Conservation (phyloP, 148 eudicot genomes). For the Talinum fruticosum region DNA sequence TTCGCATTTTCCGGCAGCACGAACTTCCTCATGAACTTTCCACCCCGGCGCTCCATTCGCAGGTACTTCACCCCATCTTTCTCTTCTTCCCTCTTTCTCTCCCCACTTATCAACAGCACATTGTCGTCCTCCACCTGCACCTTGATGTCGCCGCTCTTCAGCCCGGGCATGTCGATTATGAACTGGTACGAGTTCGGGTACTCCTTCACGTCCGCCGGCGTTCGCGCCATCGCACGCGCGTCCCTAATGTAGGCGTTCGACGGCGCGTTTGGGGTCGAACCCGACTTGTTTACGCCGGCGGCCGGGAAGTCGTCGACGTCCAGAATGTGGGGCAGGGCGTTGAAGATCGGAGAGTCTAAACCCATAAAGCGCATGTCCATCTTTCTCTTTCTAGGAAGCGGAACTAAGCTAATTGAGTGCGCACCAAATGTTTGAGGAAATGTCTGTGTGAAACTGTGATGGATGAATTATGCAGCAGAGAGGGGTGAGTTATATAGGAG, state of each 20-base stretch:
- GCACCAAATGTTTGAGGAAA: not conserved
- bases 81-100: conserved; percentile 50
- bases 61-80: conserved; percentile 52
- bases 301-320: conserved; percentile 31
- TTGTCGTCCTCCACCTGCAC: conserved; percentile 67
- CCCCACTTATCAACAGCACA: conserved; percentile 56
- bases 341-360: conserved; percentile 43
- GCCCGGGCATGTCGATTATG: conserved; percentile 75
- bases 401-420: not conserved
- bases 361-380: conserved; percentile 60
- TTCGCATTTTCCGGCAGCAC: conserved; percentile 65
- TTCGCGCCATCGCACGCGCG: conserved; percentile 61
- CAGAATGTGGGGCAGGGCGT: conserved; percentile 45
- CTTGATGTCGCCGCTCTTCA: conserved; percentile 46
- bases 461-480: not conserved
- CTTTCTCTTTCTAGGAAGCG: conserved; percentile 12
- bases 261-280: conserved; percentile 32
- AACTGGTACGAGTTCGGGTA: conserved; percentile 51
- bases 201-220: conserved; percentile 66
- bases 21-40: conserved; percentile 79
- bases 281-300: conserved; percentile 20
- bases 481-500: not conserved
- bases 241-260: conserved; percentile 54
- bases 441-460: not conserved
- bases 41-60: conserved; percentile 68